Conservation (phyloP, 2,329 filamentous ascomycete species). For the Microthyrium microscopicum region DNA sequence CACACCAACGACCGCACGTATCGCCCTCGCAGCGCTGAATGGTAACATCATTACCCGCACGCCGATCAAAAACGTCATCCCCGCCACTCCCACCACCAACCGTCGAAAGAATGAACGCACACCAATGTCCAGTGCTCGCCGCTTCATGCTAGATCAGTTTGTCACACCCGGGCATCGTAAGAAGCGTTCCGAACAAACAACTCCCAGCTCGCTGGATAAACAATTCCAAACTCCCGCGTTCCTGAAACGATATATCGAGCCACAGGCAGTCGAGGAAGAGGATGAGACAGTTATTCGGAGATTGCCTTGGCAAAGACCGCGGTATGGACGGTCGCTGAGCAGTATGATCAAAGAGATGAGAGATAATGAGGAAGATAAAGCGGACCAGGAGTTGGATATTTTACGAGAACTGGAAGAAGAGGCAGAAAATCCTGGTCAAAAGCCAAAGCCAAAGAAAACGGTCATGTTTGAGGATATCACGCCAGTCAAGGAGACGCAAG, state of each 20-base stretch:
- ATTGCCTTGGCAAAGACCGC: conserved; percentile 25
- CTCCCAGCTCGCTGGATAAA: conserved; percentile 17
- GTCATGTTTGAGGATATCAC: conserved; percentile 10
- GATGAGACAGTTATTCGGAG: conserved; percentile 14
- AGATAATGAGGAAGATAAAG: conserved; percentile 47
- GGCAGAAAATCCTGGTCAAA: conserved; percentile 8
- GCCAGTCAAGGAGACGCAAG: conserved; percentile 25
- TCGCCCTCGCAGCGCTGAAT: conserved; percentile 18
- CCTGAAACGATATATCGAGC: conserved; percentile 39
- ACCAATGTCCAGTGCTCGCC: conserved; percentile 39
- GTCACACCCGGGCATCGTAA: conserved; percentile 42
- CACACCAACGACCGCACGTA: conserved; percentile 21
- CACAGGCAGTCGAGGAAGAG: conserved; percentile 31
- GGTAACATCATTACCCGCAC: conserved; percentile 24
- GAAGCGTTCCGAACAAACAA: conserved; percentile 19
- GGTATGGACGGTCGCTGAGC: conserved; percentile 52
- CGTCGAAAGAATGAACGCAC: conserved; percentile 21
- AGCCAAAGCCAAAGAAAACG: background rate
- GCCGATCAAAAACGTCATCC: conserved; percentile 11
- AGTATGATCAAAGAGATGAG: conserved; percentile 55
- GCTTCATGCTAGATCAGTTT: conserved; percentile 45
- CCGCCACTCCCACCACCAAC: conserved; percentile 12
- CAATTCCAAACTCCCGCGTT: conserved; percentile 56
- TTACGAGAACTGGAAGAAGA: conserved; percentile 50
- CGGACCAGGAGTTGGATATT: conserved; percentile 57